Percentiles rank a stretch among this genome's conserved stretches.
Evolutionary conservation across 2,329 filamentous ascomycete genomes (phyloP).

Genomic region (Fusarium euwallaceae): DNA sequence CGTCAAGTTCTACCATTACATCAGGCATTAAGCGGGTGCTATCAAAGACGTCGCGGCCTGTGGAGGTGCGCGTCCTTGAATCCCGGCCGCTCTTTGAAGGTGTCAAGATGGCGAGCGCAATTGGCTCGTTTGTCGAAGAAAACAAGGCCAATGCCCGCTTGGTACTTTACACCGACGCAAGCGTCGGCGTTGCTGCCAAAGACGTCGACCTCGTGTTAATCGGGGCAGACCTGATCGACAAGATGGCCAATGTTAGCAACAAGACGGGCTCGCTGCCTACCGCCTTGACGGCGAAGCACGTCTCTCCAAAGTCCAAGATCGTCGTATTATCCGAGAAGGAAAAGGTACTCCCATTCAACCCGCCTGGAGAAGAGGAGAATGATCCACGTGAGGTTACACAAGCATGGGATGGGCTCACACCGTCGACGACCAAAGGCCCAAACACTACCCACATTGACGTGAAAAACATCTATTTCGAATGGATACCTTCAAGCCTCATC

Average conservation of each 20-base stretch:
- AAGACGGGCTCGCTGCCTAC: constrained; percentile 75
- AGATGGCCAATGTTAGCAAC: constrained; percentile 71
- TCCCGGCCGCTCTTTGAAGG: constrained; percentile 77
- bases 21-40: constrained; percentile 61
- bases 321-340: constrained; percentile 71
- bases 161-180: constrained; percentile 71
- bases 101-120: constrained; percentile 63
- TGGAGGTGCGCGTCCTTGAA: constrained; percentile 74
- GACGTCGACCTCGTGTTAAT: constrained; percentile 71
- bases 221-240: constrained; percentile 73
- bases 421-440: background rate
- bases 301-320: constrained; percentile 61
- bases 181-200: constrained; percentile 65
- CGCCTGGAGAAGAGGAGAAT: constrained; percentile 62
- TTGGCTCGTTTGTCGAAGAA: constrained; percentile 57
- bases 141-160: constrained; percentile 53
- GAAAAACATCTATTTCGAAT: constrained; percentile 71
- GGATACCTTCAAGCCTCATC: constrained; percentile 65
- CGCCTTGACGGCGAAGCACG: constrained; percentile 65
- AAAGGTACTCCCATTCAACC: constrained; percentile 66
- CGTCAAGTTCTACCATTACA: constrained; percentile 72
- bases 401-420: constrained; percentile 57
- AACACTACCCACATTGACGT: constrained; percentile 48
- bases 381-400: constrained; percentile 63
- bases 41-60: constrained; percentile 47